A percentile compares a stretch with the other conserved stretches of the same genome.
Evolutionary conservation across 2,329 filamentous ascomycete species (phyloP).

Genomic region (Aspergillus hiratsukae): DNA sequence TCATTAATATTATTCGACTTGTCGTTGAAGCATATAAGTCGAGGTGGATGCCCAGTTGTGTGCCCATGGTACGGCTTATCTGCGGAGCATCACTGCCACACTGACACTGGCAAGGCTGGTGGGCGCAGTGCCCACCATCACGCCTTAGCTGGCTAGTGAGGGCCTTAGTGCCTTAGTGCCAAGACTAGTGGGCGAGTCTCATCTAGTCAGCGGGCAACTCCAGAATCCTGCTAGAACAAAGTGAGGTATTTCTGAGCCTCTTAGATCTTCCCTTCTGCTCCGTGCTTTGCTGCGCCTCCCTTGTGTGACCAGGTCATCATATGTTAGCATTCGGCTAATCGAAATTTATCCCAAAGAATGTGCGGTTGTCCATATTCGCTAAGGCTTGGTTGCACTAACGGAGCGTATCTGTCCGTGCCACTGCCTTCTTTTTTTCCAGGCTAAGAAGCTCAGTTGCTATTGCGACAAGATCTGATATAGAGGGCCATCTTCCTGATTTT

Average conservation of each 20-base stretch:
- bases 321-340: not conserved
- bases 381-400: not conserved
- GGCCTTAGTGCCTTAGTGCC: not conserved
- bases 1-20: not conserved
- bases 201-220: not conserved
- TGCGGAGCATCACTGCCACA: no score
- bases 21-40: not conserved
- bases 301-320: not conserved
- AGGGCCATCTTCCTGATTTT: not conserved
- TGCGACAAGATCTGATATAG: not conserved
- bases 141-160: not conserved
- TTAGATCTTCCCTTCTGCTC: not conserved
- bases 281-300: not conserved
- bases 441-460: not conserved
- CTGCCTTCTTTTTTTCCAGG: not conserved
- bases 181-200: no score
- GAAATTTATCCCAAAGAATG: not conserved
- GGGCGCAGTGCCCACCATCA: not conserved
- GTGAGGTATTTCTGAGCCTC: not conserved
- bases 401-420: not conserved
- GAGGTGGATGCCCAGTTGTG: not conserved
- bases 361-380: not conserved
- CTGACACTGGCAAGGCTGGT: no score
- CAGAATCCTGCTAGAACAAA: not conserved
- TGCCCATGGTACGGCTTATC: not conserved